Evolutionary conservation across 2,329 filamentous ascomycete genomes (phyloP).

Genomic region (Fusarium temperatum): DNA sequence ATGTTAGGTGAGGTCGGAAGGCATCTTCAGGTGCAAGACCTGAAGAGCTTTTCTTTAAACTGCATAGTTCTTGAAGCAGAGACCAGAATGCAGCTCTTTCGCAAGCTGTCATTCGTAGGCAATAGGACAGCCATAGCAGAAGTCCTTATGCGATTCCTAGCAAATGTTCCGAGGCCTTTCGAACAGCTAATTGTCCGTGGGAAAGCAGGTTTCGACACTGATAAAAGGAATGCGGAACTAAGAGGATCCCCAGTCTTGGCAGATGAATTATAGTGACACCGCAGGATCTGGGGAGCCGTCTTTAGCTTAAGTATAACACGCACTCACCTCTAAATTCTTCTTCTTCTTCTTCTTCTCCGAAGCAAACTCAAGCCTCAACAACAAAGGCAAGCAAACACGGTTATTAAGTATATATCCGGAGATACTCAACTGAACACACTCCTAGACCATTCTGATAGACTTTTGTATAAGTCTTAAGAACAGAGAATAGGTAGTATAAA

Average conservation of each 20-base stretch:
- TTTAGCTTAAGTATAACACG: too few species aligned
- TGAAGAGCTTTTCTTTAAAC: rapidly evolving
- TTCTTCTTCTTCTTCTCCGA: too few species aligned
- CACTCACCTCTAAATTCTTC: too few species aligned
- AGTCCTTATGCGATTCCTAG: not conserved
- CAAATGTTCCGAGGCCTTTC: not conserved
- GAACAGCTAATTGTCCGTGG: not conserved
- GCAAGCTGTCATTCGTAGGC: rapidly evolving
- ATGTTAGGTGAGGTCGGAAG: rapidly evolving
- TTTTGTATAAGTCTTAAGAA: too few species aligned
- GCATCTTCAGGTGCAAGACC: not conserved
- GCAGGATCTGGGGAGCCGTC: not conserved
- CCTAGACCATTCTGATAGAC: too few species aligned
- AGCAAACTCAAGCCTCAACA: too few species aligned
- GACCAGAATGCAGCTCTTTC: rapidly evolving
- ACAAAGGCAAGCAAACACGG: too few species aligned
- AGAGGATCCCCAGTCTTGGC: not conserved
- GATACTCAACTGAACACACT: too few species aligned
- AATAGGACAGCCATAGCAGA: too few species aligned
- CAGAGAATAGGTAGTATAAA: too few species aligned
- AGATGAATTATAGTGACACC: not conserved
- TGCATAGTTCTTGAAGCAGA: rapidly evolving
- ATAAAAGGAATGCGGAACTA: not conserved
- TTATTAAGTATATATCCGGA: too few species aligned
- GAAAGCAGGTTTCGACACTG: not conserved